A percentile compares a stretch with the other conserved stretches of the same genome.
Evolutionary conservation across 2,329 filamentous ascomycete species (phyloP).

Genomic region (Botryotinia convoluta): DNA sequence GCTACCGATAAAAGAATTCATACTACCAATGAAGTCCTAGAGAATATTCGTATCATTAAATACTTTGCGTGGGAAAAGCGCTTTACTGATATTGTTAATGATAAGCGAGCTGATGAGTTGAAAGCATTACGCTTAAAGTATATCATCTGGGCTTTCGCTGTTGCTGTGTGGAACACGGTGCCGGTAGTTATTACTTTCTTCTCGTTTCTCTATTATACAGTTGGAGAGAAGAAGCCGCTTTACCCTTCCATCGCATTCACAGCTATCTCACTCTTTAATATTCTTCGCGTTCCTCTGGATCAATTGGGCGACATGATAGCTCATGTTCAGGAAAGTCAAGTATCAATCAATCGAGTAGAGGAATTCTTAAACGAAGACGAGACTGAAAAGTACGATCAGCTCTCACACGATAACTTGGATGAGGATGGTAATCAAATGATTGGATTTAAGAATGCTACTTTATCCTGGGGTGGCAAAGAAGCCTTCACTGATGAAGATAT

Average conservation of each 20-base stretch:
- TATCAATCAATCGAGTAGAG: constrained; percentile 94
- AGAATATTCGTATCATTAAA: constrained; percentile 98
- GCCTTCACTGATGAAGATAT: constrained; percentile 57
- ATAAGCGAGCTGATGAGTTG: constrained; percentile 79
- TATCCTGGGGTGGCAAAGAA: constrained; percentile 82
- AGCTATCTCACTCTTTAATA: constrained; percentile 90
- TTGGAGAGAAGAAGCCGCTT: constrained; percentile 83
- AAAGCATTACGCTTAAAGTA: constrained; percentile 77
- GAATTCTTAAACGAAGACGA: constrained; percentile 91
- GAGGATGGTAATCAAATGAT: constrained; percentile 71
- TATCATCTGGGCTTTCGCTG: constrained; percentile 85
- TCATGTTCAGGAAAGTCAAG: constrained; percentile 95
- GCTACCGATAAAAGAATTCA: constrained; percentile 96
- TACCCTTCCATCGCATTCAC: constrained; percentile 95
- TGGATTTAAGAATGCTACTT: constrained; percentile 78
- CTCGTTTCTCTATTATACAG: constrained; percentile 90
- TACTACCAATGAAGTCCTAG: constrained; percentile 92
- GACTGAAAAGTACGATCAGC: constrained; percentile 89
- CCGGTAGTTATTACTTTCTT: constrained; percentile 95
- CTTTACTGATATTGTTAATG: constrained; percentile 81
- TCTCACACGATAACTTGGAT: constrained; percentile 67
- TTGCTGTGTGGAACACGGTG: constrained; percentile 94
- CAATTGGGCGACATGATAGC: constrained; percentile 98
- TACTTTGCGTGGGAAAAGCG: constrained; percentile 98
- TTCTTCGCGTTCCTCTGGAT: constrained; percentile 88